These are phyloP conservation scores for Umbelopsis sp. DNA, from an alignment of 371 early-diverging fungal species.

Conservation along the genomic window DNA sequence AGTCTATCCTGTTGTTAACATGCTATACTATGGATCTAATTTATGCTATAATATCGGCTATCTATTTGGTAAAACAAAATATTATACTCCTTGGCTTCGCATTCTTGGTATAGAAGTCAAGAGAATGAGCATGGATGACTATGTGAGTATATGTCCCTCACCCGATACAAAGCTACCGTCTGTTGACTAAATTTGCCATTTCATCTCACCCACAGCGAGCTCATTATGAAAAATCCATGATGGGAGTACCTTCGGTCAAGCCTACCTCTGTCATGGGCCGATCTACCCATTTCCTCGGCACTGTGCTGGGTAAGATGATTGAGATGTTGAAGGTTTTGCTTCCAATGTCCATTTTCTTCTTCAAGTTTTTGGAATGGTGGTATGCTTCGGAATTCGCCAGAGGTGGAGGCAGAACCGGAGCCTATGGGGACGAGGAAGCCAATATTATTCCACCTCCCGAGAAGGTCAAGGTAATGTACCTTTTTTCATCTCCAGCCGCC, in stretches of 20 bases:
- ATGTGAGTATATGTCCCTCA: slow-evolving; percentile 56
- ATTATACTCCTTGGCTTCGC: slow-evolving; percentile 82
- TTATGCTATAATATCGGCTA: slow-evolving; percentile 78
- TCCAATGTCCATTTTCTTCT: slow-evolving; percentile 90
- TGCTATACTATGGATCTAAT: slow-evolving; percentile 62
- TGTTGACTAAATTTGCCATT: neutral
- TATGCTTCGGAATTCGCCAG: slow-evolving; percentile 76
- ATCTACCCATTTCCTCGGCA: slow-evolving; percentile 22
- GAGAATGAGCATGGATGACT: slow-evolving; percentile 81
- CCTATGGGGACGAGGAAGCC: slow-evolving; percentile 37
- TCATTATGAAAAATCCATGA: slow-evolving; percentile 39
- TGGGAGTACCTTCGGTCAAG: neutral
- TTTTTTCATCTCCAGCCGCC: neutral
- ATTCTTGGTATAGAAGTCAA: slow-evolving; percentile 74
- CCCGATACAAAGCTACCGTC: neutral
- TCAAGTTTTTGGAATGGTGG: slow-evolving; percentile 96
- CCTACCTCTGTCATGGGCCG: slow-evolving; percentile 3
- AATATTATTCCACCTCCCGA: slow-evolving; percentile 66
- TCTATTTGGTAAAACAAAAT: slow-evolving; percentile 79
- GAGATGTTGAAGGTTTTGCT: slow-evolving; percentile 76
- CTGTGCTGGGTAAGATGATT: slow-evolving; percentile 58
- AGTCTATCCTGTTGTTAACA: slow-evolving; percentile 73
- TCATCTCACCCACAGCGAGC: slow-evolving; percentile 31
- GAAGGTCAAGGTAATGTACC: slow-evolving; percentile 49
- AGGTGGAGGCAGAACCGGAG: slow-evolving; percentile 32